These are phyloP conservation scores for Kurtzmaniella quercitrusa DNA, from an alignment of 1,139 yeast genomes.

Conservation along the genomic window DNA sequence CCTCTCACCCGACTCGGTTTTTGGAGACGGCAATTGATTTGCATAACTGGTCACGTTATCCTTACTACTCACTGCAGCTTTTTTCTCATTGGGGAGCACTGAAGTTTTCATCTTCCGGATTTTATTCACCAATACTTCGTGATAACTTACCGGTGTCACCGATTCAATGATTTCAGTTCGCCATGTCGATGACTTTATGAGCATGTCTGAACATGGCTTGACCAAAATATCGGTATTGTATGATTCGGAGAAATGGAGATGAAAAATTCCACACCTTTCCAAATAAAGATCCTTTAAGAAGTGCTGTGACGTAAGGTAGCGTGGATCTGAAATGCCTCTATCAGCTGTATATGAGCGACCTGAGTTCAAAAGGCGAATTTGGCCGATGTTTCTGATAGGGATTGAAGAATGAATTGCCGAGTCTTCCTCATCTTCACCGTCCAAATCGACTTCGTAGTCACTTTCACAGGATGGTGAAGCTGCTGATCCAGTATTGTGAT, in stretches of 20 bases:
- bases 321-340: slow-evolving; percentile 7
- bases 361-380: slow-evolving; percentile 6
- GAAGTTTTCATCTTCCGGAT: slow-evolving; percentile 4
- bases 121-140: slow-evolving; percentile 3
- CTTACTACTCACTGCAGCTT: not conserved
- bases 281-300: slow-evolving; percentile 4
- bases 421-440: not conserved
- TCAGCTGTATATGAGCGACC: slow-evolving; percentile 8
- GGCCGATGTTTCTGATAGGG: slow-evolving; percentile 4
- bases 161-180: not conserved
- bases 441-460: not conserved
- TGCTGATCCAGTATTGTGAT: not conserved
- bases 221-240: not conserved
- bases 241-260: slow-evolving; percentile 2
- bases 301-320: slow-evolving; percentile 7
- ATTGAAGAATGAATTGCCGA: not conserved
- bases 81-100: not conserved
- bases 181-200: slow-evolving; percentile 7
- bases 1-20: not conserved
- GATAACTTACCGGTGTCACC: slow-evolving; percentile 1
- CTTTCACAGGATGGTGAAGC: not conserved
- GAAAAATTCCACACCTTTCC: slow-evolving; percentile 4
- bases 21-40: not conserved
- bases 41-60: not conserved
- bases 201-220: slow-evolving; percentile 3